Percentiles rank a stretch among this genome's conserved stretches.
Conservation (phyloP, 768 basidiomycete genomes). For the Tremella mesenterica region DNA sequence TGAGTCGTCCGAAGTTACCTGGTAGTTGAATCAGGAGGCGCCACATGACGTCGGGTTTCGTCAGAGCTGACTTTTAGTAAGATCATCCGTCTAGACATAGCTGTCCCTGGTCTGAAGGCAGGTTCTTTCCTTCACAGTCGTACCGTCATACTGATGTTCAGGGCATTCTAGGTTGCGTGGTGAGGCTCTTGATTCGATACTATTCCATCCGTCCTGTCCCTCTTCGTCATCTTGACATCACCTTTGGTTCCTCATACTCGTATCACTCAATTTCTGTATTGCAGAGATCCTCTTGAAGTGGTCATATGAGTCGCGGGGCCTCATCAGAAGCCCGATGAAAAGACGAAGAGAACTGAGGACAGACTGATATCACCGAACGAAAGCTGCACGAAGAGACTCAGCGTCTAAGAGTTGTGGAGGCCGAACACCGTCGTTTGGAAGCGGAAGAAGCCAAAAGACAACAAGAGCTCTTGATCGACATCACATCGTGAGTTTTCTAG, state of each 20-base stretch:
- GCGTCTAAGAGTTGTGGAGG: conserved; percentile 28
- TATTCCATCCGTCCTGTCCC: no score
- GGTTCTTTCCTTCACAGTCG: not conserved
- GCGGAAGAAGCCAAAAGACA: conserved; percentile 44
- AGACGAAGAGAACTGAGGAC: no score
- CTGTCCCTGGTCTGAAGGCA: conserved; percentile 13
- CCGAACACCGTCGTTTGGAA: conserved; percentile 34
- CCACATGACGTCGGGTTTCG: no score
- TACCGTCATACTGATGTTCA: not conserved
- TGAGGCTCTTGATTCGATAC: no score
- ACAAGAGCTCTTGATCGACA: conserved; percentile 47
- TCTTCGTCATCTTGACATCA: no score
- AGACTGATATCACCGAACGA: conserved; percentile 39
- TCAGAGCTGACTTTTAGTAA: conserved; percentile 7
- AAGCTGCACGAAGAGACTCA: conserved; percentile 41
- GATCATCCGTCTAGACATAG: conserved; percentile 20
- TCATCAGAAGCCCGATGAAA: no score
- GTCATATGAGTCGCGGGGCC: no score
- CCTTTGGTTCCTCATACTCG: no score
- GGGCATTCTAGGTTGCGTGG: conserved; percentile 24
- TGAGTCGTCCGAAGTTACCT: no score
- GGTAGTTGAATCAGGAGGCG: no score
- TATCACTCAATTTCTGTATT: no score
- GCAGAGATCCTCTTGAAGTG: no score
- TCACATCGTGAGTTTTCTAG: conserved; percentile 40